Percentiles rank a stretch among this genome's conserved stretches.
Conservation (phyloP, 495 filamentous ascomycete genomes). For the Annulohypoxylon moriforme region DNA sequence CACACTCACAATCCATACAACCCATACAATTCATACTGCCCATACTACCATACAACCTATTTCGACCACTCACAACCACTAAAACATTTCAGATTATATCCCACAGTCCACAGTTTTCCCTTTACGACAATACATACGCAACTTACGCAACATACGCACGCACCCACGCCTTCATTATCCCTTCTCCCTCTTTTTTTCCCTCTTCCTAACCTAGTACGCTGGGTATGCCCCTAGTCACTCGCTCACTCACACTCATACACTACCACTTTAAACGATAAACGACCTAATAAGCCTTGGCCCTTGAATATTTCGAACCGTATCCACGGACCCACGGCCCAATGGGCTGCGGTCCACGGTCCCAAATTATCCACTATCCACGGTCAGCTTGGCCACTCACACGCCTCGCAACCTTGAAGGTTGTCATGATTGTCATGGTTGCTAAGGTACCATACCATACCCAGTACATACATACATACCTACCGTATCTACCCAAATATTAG, state of each 20-base stretch:
- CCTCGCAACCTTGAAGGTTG: slow-evolving; percentile 25
- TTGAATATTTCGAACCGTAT: slow-evolving; percentile 29
- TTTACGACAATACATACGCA: slow-evolving; percentile 19
- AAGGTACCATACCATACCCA: slow-evolving; percentile 3
- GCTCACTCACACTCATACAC: slow-evolving; percentile 1
- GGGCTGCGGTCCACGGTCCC: slow-evolving; percentile 29
- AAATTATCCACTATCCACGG: slow-evolving; percentile 27
- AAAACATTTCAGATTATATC: slow-evolving; percentile 1
- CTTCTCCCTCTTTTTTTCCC: slow-evolving; percentile 5
- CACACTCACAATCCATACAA: background rate
- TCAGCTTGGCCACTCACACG: slow-evolving; percentile 43
- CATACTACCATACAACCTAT: background rate
- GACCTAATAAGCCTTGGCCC: slow-evolving; percentile 35
- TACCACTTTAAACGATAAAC: slow-evolving; percentile 28
- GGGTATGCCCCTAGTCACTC: background rate
- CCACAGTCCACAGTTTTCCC: slow-evolving; percentile 7
- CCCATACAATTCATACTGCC: background rate
- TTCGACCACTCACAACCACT: slow-evolving; percentile 1
- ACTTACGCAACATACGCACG: slow-evolving; percentile 27
- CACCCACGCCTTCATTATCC: slow-evolving; percentile 29
- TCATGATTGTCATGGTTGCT: slow-evolving; percentile 5
- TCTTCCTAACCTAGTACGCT: background rate
- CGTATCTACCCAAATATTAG: background rate
- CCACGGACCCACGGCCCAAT: slow-evolving; percentile 41
- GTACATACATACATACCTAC: background rate